Base-by-base conservation (phyloP, 495 filamentous ascomycete genomes). In the Talaromyces wortmannii region DNA sequence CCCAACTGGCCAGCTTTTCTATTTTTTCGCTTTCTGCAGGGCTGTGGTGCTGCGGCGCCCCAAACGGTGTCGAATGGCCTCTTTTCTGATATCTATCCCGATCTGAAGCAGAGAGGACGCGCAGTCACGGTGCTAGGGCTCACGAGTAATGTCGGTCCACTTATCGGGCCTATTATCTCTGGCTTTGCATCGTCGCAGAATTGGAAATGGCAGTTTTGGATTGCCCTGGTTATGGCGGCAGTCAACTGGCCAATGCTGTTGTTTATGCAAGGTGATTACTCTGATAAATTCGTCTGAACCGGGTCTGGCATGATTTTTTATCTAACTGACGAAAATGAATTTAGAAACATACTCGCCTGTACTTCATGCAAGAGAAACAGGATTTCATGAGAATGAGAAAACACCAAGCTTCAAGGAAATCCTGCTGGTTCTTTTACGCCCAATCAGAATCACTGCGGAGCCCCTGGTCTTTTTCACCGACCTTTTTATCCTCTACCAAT, bases 41-140 rank as follows among this genome's bases (percentile, higher is more conserved):
- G 89, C 5, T 72, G 82, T 2, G 81, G 73, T 63, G 88, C 83
- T 10, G 82, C 81, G 30, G 79, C 80, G 13, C 86, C 88, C 0
- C 85, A 90, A 49, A 79, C 84, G 5, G 78, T 91, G 6, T 79
- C 87, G 11, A 83, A 85, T 0, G 89, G 89, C 7, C 73, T 89
- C 3, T 87, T 86, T 61, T 87, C 89, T 0, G 89, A 92, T 68
- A 74, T 90, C 4, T 86, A 81, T 57, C 72, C 73, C n/a, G 76
- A 84, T 59, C 67, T 81, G 4, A 63, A 77, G n/a, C 69, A 66
- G 16, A 75, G 89, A 16, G 88, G 89, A 3, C 75, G 85, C 6
- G 84, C 83, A 4, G 86, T 91, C 80, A 79, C 85, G 0, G 66
- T 81, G 4, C 91, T 90, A 66, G 88, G 85, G 78, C 81, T 78